Percentiles rank a stretch among this genome's conserved stretches.
These are phyloP conservation scores for Homolaphlyctis polyrhiza DNA, from an alignment of 371 early-diverging fungal species.

Conservation along the genomic window DNA sequence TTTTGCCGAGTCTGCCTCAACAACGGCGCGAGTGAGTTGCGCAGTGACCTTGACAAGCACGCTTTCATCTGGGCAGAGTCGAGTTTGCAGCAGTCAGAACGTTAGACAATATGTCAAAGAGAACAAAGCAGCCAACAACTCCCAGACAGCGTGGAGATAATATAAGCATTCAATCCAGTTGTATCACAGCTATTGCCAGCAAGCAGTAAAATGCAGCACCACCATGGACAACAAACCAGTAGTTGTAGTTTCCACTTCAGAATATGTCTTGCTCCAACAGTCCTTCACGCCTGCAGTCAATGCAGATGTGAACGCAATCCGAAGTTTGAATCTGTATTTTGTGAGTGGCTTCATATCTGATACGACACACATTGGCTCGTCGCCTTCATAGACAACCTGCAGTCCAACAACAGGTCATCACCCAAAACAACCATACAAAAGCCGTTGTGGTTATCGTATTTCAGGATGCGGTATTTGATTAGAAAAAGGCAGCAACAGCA, in stretches of 20 bases:
- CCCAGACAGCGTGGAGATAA: neutral
- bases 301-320: conserved; percentile 11
- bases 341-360: conserved; percentile 34
- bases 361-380: conserved; percentile 17
- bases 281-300: neutral
- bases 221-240: conserved; percentile 21
- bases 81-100: too few relatives aligned
- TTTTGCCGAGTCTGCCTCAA: conserved; percentile 20
- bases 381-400: conserved; percentile 34
- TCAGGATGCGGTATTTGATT: too few relatives aligned
- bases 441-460: too few relatives aligned
- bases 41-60: conserved; percentile 19
- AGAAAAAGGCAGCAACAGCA: too few relatives aligned
- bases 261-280: conserved; percentile 23
- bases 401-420: neutral
- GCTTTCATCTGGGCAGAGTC: conserved; percentile 26
- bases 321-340: conserved; percentile 28
- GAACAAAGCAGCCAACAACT: neutral
- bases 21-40: conserved; percentile 29
- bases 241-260: conserved; percentile 22
- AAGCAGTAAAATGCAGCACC: neutral
- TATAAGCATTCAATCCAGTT: neutral
- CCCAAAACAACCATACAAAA: too few relatives aligned
- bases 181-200: neutral
- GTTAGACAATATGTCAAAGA: neutral